Conservation (phyloP, 2,329 filamentous ascomycete species). For the Thyridium curvatum region DNA sequence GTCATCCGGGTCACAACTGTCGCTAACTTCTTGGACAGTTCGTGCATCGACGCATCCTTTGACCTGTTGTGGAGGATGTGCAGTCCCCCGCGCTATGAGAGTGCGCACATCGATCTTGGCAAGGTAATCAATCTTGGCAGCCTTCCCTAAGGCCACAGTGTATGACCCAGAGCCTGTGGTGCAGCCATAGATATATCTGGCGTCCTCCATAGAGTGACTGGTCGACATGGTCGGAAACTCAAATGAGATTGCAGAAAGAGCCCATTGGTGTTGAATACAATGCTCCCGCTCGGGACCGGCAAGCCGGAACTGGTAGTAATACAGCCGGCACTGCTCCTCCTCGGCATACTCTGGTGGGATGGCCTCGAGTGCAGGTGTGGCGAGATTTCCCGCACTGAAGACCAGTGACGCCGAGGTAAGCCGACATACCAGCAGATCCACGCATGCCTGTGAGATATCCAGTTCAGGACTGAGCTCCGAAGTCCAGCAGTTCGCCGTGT, state of each 20-base stretch:
- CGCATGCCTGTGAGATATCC: conserved; percentile 25
- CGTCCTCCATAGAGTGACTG: conserved; percentile 45
- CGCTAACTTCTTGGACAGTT: conserved; percentile 44
- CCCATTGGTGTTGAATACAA: conserved; percentile 55
- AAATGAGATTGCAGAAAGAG: conserved; percentile 57
- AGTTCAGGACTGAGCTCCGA: conserved; percentile 32
- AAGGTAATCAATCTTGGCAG: conserved; percentile 60
- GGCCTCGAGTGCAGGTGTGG: conserved; percentile 37
- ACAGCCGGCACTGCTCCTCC: conserved; percentile 61
- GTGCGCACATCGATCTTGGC: conserved; percentile 52
- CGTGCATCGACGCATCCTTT: conserved; percentile 58
- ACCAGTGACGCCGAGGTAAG: conserved; percentile 60
- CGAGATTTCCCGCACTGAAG: conserved; percentile 58
- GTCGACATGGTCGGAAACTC: conserved; percentile 60
- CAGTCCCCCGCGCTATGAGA: conserved; percentile 47
- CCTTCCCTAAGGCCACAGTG: conserved; percentile 53
- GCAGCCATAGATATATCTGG: conserved; percentile 62
- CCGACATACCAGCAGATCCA: conserved; percentile 61
- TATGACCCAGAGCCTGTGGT: conserved; percentile 52
- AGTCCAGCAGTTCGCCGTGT: conserved; percentile 63
- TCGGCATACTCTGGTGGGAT: conserved; percentile 35
- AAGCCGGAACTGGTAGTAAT: conserved; percentile 60
- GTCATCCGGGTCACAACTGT: conserved; percentile 36
- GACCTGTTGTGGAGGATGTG: conserved; percentile 36
- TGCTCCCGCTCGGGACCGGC: conserved; percentile 10